A percentile compares a stretch with the other conserved stretches of the same genome.
These are phyloP conservation scores for Alternaria sp. DNA, from an alignment of 2,329 filamentous ascomycete species.

Conservation along the genomic window DNA sequence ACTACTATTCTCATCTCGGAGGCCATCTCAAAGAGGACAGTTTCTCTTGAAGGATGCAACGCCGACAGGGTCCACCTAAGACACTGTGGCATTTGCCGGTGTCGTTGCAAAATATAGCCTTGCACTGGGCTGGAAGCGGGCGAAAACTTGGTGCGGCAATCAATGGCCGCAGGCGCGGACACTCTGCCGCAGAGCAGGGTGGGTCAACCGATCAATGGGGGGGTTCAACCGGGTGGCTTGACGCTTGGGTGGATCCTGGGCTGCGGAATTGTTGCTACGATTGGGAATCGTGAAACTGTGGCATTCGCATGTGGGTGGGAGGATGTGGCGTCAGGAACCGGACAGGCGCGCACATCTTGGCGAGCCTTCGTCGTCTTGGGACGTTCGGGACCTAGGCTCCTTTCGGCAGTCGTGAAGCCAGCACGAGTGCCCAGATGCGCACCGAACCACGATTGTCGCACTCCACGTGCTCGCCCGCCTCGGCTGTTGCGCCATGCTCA, in stretches of 20 bases:
- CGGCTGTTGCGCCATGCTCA: background rate
- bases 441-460: background rate
- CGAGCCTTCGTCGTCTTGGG: constrained; percentile 4
- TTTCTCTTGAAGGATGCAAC: constrained; percentile 13
- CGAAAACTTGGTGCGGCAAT: constrained; percentile 4
- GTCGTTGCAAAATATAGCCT: constrained; percentile 6
- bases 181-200: constrained; percentile 11
- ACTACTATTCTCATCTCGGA: constrained; percentile 13
- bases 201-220: constrained; percentile 10
- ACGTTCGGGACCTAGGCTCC: constrained; percentile 3
- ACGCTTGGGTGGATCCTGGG: background rate
- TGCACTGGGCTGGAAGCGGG: constrained; percentile 15
- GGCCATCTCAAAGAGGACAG: constrained; percentile 10
- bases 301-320: constrained; percentile 1
- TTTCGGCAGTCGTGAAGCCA: constrained; percentile 9
- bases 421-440: constrained; percentile 1
- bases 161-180: constrained; percentile 8
- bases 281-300: background rate
- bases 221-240: background rate
- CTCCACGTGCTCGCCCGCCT: constrained; percentile 3
- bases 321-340: constrained; percentile 3
- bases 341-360: constrained; percentile 2
- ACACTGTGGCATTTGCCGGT: constrained; percentile 10
- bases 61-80: constrained; percentile 9
- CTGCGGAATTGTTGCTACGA: background rate